Percentiles rank a stretch among this genome's conserved stretches.
Conservation (phyloP, 1,284 basidiomycete species). For the Cutaneotrichosporon cutaneum region DNA sequence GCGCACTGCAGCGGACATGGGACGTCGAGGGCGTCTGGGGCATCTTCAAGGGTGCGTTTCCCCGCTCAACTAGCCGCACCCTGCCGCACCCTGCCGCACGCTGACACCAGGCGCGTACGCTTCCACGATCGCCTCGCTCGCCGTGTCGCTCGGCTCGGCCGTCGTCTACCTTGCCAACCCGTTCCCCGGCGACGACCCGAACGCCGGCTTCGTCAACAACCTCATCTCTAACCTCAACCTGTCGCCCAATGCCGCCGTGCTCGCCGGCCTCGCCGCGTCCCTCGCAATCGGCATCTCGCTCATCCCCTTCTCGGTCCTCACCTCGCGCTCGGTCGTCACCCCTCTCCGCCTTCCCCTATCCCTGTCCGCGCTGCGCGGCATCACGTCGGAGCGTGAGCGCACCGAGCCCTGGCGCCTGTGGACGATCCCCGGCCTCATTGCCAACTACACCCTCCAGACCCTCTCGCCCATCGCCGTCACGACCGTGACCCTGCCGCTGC, state of each 20-base stretch:
- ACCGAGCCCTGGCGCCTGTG: background rate
- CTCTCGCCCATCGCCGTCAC: background rate
- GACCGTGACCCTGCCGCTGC: background rate
- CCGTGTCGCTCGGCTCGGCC: background rate
- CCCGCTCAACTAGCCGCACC: background rate
- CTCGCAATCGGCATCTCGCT: background rate
- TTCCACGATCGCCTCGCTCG: background rate
- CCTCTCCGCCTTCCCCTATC: background rate
- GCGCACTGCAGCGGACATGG: conserved; percentile 70
- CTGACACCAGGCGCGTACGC: background rate
- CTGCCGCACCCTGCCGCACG: too few relatives aligned
- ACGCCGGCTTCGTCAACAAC: background rate
- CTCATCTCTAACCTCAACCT: background rate
- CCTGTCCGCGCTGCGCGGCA: background rate
- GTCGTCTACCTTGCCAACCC: background rate
- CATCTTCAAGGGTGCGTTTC: conserved; percentile 73
- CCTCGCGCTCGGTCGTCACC: background rate
- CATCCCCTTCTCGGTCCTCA: background rate
- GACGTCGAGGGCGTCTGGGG: conserved; percentile 75
- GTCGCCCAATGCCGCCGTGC: background rate
- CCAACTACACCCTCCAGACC: background rate
- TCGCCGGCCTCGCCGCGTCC: background rate
- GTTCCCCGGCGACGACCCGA: background rate
- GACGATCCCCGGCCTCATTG: background rate
- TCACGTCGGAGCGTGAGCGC: background rate